Percentiles rank a stretch among this genome's conserved stretches.
phyloP scores from a whole-genome alignment of 495 filamentous ascomycete genomes.

The Letharia lupina region DNA sequence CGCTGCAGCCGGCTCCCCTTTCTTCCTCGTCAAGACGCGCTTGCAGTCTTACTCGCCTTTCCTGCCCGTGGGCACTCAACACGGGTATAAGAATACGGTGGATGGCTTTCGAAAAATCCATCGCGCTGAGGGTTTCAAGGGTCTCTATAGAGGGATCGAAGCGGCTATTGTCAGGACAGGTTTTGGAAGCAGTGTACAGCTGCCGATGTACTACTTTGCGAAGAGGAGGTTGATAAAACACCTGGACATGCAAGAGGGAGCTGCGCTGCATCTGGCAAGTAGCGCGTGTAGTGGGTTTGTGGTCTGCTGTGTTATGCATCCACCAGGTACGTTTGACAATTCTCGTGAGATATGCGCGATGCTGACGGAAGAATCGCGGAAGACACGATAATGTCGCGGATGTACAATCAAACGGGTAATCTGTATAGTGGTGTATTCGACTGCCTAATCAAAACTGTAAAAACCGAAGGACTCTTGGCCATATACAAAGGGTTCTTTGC shows the following conservation, averaged over 20 bases:
- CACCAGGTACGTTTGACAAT: conserved; percentile 56
- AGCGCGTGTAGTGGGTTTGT: conserved; percentile 90
- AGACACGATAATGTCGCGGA: conserved; percentile 97
- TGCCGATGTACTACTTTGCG: conserved; percentile 97
- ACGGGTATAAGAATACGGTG: conserved; percentile 76
- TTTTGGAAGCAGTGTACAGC: conserved; percentile 88
- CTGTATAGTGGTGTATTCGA: conserved; percentile 89
- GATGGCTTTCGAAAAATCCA: conserved; percentile 80
- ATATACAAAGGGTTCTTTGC: conserved; percentile 98
- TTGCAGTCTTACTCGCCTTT: conserved; percentile 92
- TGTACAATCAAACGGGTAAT: conserved; percentile 99
- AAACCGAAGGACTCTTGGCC: conserved; percentile 81
- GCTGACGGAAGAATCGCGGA: conserved; percentile 9
- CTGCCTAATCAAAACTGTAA: conserved; percentile 82
- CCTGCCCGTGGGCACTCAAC: conserved; percentile 91
- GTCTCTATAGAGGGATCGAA: conserved; percentile 80
- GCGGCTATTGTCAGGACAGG: conserved; percentile 97
- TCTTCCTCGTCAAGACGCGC: conserved; percentile 97
- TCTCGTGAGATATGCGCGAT: conserved; percentile 4
- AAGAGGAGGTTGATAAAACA: conserved; percentile 77
- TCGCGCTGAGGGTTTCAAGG: conserved; percentile 62
- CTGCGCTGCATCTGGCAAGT: conserved; percentile 79
- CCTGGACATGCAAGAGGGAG: conserved; percentile 81
- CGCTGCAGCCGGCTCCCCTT: conserved; percentile 83
- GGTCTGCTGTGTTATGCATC: conserved; percentile 97